Evolutionary conservation across 768 basidiomycete species (phyloP), one percentile per base, ranked within the genome.

Genomic region (Sarcodon aspratus): DNA sequence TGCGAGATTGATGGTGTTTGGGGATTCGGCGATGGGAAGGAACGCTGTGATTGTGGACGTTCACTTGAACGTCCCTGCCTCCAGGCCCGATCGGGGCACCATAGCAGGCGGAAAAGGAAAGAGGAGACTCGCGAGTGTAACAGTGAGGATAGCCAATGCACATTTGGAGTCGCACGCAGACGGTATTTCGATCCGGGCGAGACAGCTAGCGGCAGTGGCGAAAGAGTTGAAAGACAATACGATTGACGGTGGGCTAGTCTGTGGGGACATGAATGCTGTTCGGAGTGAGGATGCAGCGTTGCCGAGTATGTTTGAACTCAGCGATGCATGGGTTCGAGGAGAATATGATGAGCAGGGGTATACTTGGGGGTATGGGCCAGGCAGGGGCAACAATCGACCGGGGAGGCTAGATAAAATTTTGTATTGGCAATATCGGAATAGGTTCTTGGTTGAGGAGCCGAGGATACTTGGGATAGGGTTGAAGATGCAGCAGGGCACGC

Each of bases 261-360:
- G 71, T 1, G 85, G 85, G 1, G 84, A 86, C 56, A 84, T 87
- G 80, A 86, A 85, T 53, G 71, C 78, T 44, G 78, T 86, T 47
- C 64, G 64, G 3, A 57, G 63, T 1, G 61, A 62, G 12, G 83
- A 86, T 46, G 50, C 49, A 47, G 52, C 50, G 35, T 61, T 79
- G 32, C 69, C 72, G 10, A 61, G 56, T 33, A 63, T 69, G 3
- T 63, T 72, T 1, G 76, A 76, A 21, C 60, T 89, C 56, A 47
- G 48, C 40, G 86, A 89, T 56, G 78, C 81, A 36, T 86, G 80
- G 76, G 64, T 58, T 36, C 70, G 67, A 32, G 58, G 63, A 2
- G 67, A 73, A 33, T 61, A 67, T 1, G 72, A 73, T 18, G 65
- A 71, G 15, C 57, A 61, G 0, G 78, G 77, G 7, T 65, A 67